These are phyloP conservation scores for Arthrobotrys pseudoclavata DNA, from an alignment of 2,329 filamentous ascomycete genomes.

Conservation along the genomic window DNA sequence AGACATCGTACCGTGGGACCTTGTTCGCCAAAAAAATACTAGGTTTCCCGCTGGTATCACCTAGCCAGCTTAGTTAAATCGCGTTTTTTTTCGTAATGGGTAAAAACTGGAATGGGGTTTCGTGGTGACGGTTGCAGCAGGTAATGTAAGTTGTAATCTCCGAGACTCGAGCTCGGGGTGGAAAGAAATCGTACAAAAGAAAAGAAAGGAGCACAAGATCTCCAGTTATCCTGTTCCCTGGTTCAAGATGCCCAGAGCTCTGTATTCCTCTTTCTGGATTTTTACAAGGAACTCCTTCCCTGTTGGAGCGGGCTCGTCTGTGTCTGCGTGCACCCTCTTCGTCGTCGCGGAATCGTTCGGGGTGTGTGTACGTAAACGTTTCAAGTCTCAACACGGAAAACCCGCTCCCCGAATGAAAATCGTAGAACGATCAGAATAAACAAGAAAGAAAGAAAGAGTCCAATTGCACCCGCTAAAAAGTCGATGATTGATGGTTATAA, in stretches of 20 bases:
- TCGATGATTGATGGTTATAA: background rate
- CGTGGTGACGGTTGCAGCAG: background rate
- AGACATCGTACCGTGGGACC: conserved; percentile 36
- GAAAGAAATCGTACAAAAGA: background rate
- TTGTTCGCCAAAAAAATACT: background rate
- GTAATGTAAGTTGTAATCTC: conserved; percentile 3
- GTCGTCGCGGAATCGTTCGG: conserved; percentile 28
- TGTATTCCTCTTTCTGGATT: background rate
- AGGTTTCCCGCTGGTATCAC: conserved; percentile 2
- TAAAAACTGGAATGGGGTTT: background rate
- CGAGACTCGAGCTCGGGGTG: conserved; percentile 3
- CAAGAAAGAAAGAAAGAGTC: background rate
- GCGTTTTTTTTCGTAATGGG: background rate
- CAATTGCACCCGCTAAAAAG: conserved; percentile 11
- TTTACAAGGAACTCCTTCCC: background rate
- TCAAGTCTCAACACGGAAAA: conserved; percentile 12
- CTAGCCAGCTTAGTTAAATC: background rate
- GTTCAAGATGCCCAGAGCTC: background rate
- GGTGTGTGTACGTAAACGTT: conserved; percentile 21
- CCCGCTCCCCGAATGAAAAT: background rate
- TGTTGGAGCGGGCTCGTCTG: background rate
- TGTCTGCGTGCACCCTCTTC: background rate
- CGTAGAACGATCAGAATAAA: background rate
- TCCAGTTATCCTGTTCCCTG: background rate
- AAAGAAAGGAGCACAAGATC: background rate